Base-by-base conservation (phyloP, 345 rosid species). In the Salix suchowensis region DNA sequence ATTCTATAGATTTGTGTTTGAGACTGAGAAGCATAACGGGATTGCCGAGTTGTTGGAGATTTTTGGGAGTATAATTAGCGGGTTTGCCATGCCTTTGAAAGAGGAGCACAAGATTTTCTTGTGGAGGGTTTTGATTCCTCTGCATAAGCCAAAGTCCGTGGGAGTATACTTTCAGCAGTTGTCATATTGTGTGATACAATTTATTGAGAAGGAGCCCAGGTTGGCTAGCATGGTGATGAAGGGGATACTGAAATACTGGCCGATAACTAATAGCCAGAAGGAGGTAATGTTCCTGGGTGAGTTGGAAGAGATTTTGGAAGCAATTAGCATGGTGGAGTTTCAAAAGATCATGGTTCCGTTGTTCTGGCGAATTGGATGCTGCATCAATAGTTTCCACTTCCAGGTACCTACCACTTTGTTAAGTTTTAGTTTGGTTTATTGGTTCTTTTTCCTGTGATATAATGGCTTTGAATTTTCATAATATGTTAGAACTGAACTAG, bases 81-180 rank as follows among this genome's bases (percentile, higher is more conserved):
- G 98, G 36, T 91, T 94, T 72, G 95, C 97, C 0, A 78, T 92
- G 86, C 98, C 98, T 7, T 79, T 94, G 85, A 94, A 94, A 76
- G 96, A 94, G 81, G 98, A 94, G 82, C 98, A 94, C 68, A 94
- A 90, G 85, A 85, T 94, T n/a, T 94, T 94, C 85, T 76, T 92
- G 73, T 87, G 89, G 86, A 88, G 93, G 80, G 98, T 88, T 73
- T 82, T 94, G 86, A 88, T 94, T 75, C 98, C 96, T 8, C 69
- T 94, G 67, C 98, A 94, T 74, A 94, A 92, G 89, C 96, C 98
- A 14, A 94, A 89, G 77, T 88, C 92, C 48, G 73, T 94, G 71
- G 97, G 94, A 4, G 68, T 83, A 69, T 94, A 94, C 86, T 92
- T 90, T 76, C 97, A 94, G 48, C 97, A 92, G 82, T 73, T 94